Conservation (phyloP, 768 basidiomycete species). For the Serendipita sp. region DNA sequence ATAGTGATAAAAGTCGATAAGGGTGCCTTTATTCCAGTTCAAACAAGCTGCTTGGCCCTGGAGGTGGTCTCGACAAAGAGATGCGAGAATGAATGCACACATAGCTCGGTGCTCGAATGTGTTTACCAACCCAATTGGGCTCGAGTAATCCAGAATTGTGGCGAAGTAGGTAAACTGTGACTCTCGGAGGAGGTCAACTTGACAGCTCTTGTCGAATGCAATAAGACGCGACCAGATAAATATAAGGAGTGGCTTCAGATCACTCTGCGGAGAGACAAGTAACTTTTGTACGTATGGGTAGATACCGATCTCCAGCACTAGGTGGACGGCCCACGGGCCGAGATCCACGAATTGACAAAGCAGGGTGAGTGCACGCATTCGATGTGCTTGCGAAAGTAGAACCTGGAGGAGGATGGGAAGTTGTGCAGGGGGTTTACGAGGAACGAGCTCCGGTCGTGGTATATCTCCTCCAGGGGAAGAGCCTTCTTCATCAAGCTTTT, state of each 20-base stretch:
- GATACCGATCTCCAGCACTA: slow-evolving; percentile 90
- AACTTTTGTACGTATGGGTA: slow-evolving; percentile 97
- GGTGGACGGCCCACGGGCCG: slow-evolving; percentile 95
- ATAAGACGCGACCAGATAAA: slow-evolving; percentile 98
- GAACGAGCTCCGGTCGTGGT: slow-evolving; percentile 41
- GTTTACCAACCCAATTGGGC: slow-evolving; percentile 33
- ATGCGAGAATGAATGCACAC: slow-evolving; percentile 91
- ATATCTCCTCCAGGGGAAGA: slow-evolving; percentile 19
- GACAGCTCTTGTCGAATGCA: slow-evolving; percentile 87
- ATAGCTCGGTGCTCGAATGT: slow-evolving; percentile 91
- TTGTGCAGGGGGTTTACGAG: slow-evolving; percentile 88
- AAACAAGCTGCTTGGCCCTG: slow-evolving; percentile 76
- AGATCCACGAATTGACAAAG: slow-evolving; percentile 96
- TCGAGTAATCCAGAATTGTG: slow-evolving; percentile 32
- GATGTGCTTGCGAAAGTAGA: slow-evolving; percentile 86
- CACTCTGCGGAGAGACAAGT: slow-evolving; percentile 83
- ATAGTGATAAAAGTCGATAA: slow-evolving; percentile 24
- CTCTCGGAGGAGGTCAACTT: slow-evolving; percentile 45
- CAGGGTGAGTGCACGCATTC: slow-evolving; percentile 85
- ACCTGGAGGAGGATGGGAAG: slow-evolving; percentile 96
- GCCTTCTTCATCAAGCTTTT: not conserved
- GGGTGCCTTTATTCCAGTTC: slow-evolving; percentile 8
- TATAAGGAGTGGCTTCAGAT: slow-evolving; percentile 91
- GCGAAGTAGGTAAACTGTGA: slow-evolving; percentile 59
- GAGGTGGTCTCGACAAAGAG: slow-evolving; percentile 79